A percentile compares a stretch with the other conserved stretches of the same genome.
These are phyloP conservation scores for Rhizoclosmatium globosum DNA, from an alignment of 192 early-diverging fungal species.

Conservation along the genomic window DNA sequence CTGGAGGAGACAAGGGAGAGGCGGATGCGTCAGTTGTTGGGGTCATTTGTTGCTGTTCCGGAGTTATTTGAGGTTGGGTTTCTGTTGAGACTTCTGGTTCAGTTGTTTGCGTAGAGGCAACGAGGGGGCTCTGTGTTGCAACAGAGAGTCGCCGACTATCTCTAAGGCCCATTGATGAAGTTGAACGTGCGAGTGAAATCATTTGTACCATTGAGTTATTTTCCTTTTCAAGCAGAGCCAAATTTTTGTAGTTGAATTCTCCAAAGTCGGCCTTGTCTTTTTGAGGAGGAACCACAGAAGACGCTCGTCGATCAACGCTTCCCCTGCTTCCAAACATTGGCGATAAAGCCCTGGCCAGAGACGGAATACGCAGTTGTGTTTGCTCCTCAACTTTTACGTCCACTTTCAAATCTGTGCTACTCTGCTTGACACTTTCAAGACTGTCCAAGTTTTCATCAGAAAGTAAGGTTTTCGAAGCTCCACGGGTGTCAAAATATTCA, in stretches of 20 bases:
- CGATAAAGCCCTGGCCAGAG: slow-evolving; percentile 18
- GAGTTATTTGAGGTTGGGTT: background rate
- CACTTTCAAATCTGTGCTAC: background rate
- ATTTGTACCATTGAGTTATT: slow-evolving; percentile 87
- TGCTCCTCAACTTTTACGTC: background rate
- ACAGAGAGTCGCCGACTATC: background rate
- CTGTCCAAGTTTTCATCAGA: slow-evolving; percentile 38
- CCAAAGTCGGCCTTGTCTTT: slow-evolving; percentile 74
- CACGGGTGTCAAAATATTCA: slow-evolving; percentile 92
- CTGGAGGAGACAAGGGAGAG: slow-evolving; percentile 26
- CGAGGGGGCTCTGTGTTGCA: background rate
- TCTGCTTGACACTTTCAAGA: background rate
- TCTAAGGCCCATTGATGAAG: slow-evolving; percentile 43
- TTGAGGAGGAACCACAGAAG: background rate
- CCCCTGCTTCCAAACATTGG: slow-evolving; percentile 16
- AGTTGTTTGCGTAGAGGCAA: too few species aligned
- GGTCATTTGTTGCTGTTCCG: background rate
- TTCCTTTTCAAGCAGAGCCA: slow-evolving; percentile 87
- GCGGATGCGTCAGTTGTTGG: slow-evolving; percentile 2
- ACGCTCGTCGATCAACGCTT: slow-evolving; percentile 24
- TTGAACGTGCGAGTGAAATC: slow-evolving; percentile 64
- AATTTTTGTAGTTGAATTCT: slow-evolving; percentile 90
- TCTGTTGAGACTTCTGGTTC: too few species aligned
- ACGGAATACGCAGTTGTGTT: slow-evolving; percentile 3
- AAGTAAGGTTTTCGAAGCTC: slow-evolving; percentile 55